A percentile compares a stretch with the other conserved stretches of the same genome.
Evolutionary conservation across 306 rosid species (phyloP).

Genomic region (Prinsepia uniflora): DNA sequence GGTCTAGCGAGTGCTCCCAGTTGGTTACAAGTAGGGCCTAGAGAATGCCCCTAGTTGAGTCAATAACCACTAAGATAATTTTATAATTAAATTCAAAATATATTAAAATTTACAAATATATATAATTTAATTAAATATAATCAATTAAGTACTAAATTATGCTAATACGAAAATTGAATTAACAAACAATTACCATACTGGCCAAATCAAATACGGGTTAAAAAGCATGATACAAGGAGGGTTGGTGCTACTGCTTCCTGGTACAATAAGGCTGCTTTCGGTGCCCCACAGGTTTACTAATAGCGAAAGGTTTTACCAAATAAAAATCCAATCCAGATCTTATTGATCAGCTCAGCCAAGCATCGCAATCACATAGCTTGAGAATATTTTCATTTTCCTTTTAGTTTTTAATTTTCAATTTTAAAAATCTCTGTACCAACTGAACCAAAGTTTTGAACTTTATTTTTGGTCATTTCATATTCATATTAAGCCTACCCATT

Average conservation of each 20-base stretch:
- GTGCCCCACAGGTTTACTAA: conserved; percentile 25
- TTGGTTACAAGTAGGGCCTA: no score
- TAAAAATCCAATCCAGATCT: conserved; percentile 32
- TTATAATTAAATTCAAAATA: no score
- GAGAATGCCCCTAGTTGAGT: no score
- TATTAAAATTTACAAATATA: no score
- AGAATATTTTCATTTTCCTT: conserved; percentile 17
- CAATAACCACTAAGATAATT: no score
- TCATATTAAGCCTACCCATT: background rate
- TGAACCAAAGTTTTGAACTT: conserved; percentile 6
- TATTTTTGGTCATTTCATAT: background rate
- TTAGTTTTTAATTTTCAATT: background rate
- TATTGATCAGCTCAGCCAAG: conserved; percentile 12
- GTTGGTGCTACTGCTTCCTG: conserved; percentile 12
- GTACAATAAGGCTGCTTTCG: conserved; percentile 19
- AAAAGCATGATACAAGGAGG: background rate
- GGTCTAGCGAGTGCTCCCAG: no score
- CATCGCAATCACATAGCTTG: conserved; percentile 5
- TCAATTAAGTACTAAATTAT: no score
- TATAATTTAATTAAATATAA: no score
- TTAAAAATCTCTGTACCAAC: conserved; percentile 9
- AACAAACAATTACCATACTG: background rate
- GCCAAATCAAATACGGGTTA: conserved; percentile 6
- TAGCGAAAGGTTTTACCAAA: conserved; percentile 18
- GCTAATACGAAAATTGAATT: no score